phyloP scores from a whole-genome alignment of 2,329 filamentous ascomycete genomes.

The Mycosphaerella arachidis region DNA sequence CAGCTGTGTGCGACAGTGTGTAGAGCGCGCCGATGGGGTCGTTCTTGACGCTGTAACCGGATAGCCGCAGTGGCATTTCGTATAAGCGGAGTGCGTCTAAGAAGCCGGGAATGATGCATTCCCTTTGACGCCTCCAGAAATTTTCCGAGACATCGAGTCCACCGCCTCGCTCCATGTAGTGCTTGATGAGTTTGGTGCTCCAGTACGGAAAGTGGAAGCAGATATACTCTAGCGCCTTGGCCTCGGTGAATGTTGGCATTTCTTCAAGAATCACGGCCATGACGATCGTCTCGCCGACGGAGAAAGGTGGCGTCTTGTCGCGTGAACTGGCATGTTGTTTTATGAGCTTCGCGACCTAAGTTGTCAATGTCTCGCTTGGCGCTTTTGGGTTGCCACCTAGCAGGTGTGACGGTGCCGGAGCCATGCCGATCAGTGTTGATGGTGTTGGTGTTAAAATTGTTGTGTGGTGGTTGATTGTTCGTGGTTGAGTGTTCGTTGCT shows the following conservation, averaged over 20 bases:
- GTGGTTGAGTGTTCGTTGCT: no score
- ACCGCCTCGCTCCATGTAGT: not conserved
- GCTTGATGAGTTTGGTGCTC: not conserved
- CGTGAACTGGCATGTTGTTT: not conserved
- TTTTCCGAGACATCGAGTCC: not conserved
- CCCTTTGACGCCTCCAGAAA: not conserved
- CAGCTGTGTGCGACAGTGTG: not conserved
- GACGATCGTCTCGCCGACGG: conserved; percentile 1
- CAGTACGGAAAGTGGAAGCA: not conserved
- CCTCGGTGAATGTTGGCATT: not conserved
- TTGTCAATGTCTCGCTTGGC: not conserved
- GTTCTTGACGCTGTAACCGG: not conserved
- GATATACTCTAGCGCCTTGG: not conserved
- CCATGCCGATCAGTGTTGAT: not conserved
- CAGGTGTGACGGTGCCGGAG: not conserved
- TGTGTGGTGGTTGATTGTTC: no score
- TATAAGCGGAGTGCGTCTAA: not conserved
- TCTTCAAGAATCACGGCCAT: conserved; percentile 9
- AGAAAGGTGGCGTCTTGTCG: not conserved
- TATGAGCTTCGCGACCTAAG: not conserved
- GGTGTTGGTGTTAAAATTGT: not conserved
- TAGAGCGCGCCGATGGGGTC: not conserved
- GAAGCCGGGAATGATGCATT: conserved; percentile 32
- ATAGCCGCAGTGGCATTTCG: not conserved
- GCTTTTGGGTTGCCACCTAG: not conserved